Conservation (phyloP, 208 protist genomes). For the Trypanosoma mega region DNA sequence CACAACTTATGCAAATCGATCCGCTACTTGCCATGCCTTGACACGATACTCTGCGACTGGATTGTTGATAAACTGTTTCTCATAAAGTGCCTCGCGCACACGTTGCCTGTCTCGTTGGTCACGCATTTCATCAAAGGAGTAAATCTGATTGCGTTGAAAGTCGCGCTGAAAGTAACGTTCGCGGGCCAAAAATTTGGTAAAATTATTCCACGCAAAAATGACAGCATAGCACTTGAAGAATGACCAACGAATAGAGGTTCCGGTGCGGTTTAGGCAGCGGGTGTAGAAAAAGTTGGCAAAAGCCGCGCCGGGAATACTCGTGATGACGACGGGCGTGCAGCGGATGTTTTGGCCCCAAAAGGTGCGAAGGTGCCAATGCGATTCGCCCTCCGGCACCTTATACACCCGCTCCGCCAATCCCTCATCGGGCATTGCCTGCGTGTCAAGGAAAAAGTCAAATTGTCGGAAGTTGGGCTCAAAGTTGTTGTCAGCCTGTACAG, state of each 20-base stretch:
- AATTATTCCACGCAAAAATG: constrained; percentile 82
- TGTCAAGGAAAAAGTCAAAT: constrained; percentile 85
- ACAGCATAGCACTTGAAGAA: constrained; percentile 71
- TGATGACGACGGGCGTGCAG: constrained; percentile 75
- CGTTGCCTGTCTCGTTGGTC: constrained; percentile 82
- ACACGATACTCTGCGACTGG: constrained; percentile 83
- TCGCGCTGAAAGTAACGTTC: constrained; percentile 86
- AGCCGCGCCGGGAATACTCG: constrained; percentile 63
- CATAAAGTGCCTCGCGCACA: constrained; percentile 83
- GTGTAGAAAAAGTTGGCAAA: constrained; percentile 83
- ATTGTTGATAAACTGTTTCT: constrained; percentile 85
- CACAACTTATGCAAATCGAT: constrained; percentile 68
- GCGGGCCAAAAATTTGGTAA: constrained; percentile 80
- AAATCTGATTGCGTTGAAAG: constrained; percentile 88
- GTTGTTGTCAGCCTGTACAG: constrained; percentile 54
- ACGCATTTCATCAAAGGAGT: constrained; percentile 79
- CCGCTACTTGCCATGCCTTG: constrained; percentile 87
- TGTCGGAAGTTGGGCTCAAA: constrained; percentile 88
- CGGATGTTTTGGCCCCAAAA: constrained; percentile 67
- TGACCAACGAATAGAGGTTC: constrained; percentile 74
- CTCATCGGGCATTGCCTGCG: constrained; percentile 63
- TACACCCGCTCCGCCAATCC: constrained; percentile 70
- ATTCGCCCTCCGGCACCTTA: constrained; percentile 67
- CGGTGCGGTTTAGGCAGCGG: constrained; percentile 65
- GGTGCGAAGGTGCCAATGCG: constrained; percentile 68